These are phyloP conservation scores for Berberis vulgaris DNA, from an alignment of 164 flowering plant species.

Conservation along the genomic window DNA sequence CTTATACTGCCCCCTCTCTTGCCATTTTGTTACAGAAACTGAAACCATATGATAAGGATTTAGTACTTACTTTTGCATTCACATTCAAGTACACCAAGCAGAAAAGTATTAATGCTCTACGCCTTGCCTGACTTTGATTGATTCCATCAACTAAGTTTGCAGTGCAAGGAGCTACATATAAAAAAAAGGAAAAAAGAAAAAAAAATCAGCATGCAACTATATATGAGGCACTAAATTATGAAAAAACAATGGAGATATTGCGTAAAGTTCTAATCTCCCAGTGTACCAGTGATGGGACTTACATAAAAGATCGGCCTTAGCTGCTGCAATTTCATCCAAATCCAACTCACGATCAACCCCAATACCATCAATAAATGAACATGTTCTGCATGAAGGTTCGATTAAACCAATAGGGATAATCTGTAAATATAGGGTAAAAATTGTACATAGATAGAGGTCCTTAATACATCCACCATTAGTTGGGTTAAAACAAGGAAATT, in stretches of 20 bases:
- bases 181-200: conserved; percentile 2
- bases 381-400: conserved; percentile 41
- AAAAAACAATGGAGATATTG: background rate
- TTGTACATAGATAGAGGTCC: too few relatives aligned
- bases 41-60: background rate
- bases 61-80: conserved; percentile 46
- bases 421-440: too few relatives aligned
- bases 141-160: conserved; percentile 74
- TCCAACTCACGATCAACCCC: conserved; percentile 59
- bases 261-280: background rate
- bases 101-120: conserved; percentile 70
- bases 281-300: conserved; percentile 13
- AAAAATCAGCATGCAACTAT: too few relatives aligned
- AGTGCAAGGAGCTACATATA: conserved; percentile 46
- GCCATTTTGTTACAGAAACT: background rate
- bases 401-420: too few relatives aligned
- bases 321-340: conserved; percentile 30
- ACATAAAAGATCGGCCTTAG: conserved; percentile 62
- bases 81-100: conserved; percentile 55
- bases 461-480: too few relatives aligned
- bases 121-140: conserved; percentile 70
- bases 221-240: background rate
- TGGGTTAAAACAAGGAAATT: too few relatives aligned
- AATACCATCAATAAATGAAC: conserved; percentile 49
- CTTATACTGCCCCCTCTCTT: background rate